Conservation (phyloP, 116 monocot species). For the Trichopus zeylanicus region DNA sequence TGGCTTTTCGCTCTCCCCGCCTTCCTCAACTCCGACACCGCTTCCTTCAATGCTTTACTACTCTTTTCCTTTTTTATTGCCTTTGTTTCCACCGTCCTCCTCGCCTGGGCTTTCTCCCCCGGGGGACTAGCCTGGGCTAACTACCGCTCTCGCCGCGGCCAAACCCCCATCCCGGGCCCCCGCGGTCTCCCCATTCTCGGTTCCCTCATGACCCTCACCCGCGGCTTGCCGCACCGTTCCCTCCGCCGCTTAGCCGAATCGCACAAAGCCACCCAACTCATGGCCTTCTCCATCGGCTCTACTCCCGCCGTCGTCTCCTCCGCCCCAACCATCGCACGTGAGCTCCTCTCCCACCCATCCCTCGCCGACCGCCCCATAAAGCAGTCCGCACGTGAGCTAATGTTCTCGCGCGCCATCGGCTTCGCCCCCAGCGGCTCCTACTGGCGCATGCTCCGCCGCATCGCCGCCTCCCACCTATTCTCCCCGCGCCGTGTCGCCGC, state of each 20-base stretch:
- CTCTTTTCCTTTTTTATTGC: slow-evolving; percentile 22
- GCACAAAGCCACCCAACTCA: slow-evolving; percentile 24
- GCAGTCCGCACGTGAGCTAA: slow-evolving; percentile 43
- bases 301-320: slow-evolving; percentile 53
- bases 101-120: slow-evolving; percentile 40
- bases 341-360: slow-evolving; percentile 36
- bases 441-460: slow-evolving; percentile 54
- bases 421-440: slow-evolving; percentile 47
- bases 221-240: slow-evolving; percentile 43
- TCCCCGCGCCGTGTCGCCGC: slow-evolving; percentile 62
- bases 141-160: slow-evolving; percentile 23
- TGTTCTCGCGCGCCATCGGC: slow-evolving; percentile 52
- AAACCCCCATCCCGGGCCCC: slow-evolving; percentile 41
- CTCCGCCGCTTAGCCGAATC: slow-evolving; percentile 24
- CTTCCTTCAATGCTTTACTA: slow-evolving; percentile 10
- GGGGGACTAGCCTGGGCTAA: slow-evolving; percentile 51
- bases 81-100: slow-evolving; percentile 13
- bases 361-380: slow-evolving; percentile 49
- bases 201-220: slow-evolving; percentile 42
- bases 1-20: slow-evolving; percentile 50
- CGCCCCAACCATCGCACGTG: slow-evolving; percentile 20
- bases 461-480: slow-evolving; percentile 61
- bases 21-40: slow-evolving; percentile 20
- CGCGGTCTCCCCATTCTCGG: slow-evolving; percentile 74
- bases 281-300: slow-evolving; percentile 55